phyloP scores from a whole-genome alignment of 2,329 filamentous ascomycete genomes.

The Aspergillus intermedius region DNA sequence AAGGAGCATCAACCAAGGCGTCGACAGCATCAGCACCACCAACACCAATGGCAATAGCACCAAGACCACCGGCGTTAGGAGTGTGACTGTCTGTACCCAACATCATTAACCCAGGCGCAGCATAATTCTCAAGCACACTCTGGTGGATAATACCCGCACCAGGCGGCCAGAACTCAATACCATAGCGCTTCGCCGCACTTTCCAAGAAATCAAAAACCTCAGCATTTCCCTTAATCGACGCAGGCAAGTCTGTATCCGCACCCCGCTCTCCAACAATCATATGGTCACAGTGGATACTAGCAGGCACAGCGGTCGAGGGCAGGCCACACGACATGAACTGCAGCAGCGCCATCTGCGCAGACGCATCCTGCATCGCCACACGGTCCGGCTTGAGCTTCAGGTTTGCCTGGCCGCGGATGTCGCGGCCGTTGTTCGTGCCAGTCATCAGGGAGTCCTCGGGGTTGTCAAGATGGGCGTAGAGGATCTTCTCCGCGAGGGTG shows the following conservation, averaged over 20 bases:
- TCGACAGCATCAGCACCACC: slow-evolving; percentile 96
- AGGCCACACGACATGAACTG: slow-evolving; percentile 98
- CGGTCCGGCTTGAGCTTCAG: slow-evolving; percentile 95
- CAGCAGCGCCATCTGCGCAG: slow-evolving; percentile 93
- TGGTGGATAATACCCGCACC: slow-evolving; percentile 96
- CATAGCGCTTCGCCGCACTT: slow-evolving; percentile 82
- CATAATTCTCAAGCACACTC: slow-evolving; percentile 96
- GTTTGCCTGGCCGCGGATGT: slow-evolving; percentile 81
- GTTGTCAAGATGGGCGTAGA: slow-evolving; percentile 91
- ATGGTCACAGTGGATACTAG: slow-evolving; percentile 98
- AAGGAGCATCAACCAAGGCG: slow-evolving; percentile 89
- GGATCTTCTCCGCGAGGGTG: slow-evolving; percentile 94
- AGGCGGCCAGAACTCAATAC: slow-evolving; percentile 92
- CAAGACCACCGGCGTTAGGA: slow-evolving; percentile 91
- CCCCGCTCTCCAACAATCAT: slow-evolving; percentile 95
- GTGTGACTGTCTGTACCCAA: slow-evolving; percentile 96
- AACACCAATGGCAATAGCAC: slow-evolving; percentile 91
- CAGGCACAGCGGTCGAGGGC: slow-evolving; percentile 81
- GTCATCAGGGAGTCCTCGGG: slow-evolving; percentile 79
- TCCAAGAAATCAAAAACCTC: slow-evolving; percentile 98
- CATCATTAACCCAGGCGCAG: slow-evolving; percentile 97
- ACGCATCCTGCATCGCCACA: slow-evolving; percentile 98
- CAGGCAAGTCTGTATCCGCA: slow-evolving; percentile 74
- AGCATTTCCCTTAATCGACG: slow-evolving; percentile 83
- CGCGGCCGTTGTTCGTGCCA: slow-evolving; percentile 73